phyloP scores from a whole-genome alignment of 768 basidiomycete genomes.

The Lentinula edodes region DNA sequence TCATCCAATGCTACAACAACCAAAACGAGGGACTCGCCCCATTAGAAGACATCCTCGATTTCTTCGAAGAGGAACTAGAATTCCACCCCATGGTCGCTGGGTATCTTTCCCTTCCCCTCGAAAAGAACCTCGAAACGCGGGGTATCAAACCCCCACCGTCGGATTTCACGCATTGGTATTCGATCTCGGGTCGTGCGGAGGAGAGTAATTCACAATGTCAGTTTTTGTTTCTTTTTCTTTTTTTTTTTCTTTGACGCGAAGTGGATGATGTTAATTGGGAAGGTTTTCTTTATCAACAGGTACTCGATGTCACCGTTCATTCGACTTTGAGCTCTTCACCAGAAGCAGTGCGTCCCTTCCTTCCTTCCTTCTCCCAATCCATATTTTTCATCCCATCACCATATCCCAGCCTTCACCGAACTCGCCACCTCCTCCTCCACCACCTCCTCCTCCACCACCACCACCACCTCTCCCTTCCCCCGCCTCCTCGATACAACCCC shows the following conservation, averaged over 20 bases:
- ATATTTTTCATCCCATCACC: background rate
- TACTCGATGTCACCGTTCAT: conserved; percentile 8
- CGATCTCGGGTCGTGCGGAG: background rate
- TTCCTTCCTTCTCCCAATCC: background rate
- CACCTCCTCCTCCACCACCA: no score
- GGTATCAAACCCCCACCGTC: conserved; percentile 2
- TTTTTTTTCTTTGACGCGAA: background rate
- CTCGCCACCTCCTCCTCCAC: no score
- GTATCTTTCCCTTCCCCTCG: conserved; percentile 1
- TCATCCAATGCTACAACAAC: background rate
- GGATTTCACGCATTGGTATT: conserved; percentile 2
- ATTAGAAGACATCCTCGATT: background rate
- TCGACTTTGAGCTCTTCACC: background rate
- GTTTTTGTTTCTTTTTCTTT: no score
- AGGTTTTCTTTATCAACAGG: background rate
- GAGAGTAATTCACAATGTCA: conserved; percentile 5
- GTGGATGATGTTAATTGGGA: no score
- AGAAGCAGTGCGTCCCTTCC: conserved; percentile 6
- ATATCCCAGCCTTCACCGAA: background rate
- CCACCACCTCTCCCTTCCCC: background rate
- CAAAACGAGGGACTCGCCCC: background rate
- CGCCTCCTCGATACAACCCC: no score
- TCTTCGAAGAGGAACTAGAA: background rate
- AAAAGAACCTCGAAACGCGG: conserved; percentile 3
- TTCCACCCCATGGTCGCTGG: background rate